A percentile compares a stretch with the other conserved stretches of the same genome.
These are phyloP conservation scores for Bryoerythrophyllum caledonicum DNA, from an alignment of 225 moss, liverwort and hornwort species.

Conservation along the genomic window DNA sequence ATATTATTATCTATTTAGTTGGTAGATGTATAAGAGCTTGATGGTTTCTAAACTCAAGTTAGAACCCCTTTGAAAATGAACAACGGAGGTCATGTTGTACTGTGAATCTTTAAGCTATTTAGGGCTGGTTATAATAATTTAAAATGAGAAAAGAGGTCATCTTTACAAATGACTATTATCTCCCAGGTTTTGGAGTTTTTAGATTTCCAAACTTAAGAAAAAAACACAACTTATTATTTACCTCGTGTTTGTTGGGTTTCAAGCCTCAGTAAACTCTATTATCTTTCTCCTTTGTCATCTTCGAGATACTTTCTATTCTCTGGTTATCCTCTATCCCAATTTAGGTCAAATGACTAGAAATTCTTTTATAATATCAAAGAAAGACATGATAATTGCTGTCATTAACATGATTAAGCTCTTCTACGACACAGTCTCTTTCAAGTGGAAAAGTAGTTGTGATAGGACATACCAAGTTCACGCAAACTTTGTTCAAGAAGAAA, in stretches of 20 bases:
- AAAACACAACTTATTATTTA: background rate
- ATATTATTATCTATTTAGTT: no score
- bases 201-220: background rate
- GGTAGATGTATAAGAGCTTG: no score
- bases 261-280: background rate
- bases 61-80: no score
- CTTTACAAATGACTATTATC: background rate
- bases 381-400: background rate
- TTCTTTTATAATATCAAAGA: background rate
- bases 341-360: background rate
- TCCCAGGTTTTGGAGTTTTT: background rate
- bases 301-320: background rate
- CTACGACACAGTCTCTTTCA: slow-evolving; percentile 4
- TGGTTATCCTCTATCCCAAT: background rate
- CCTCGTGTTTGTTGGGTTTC: slow-evolving; percentile 14
- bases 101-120: no score
- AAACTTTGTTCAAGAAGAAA: slow-evolving; percentile 66
- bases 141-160: no score
- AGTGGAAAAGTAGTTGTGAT: background rate
- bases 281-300: slow-evolving; percentile 4
- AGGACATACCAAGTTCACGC: slow-evolving; percentile 61
- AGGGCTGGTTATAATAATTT: no score
- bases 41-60: no score
- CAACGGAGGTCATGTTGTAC: no score
- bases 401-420: slow-evolving; percentile 3